Percentiles rank a stretch among this genome's conserved stretches.
These are phyloP conservation scores for Leishmania tropica DNA, from an alignment of 208 protist species.

Conservation along the genomic window DNA sequence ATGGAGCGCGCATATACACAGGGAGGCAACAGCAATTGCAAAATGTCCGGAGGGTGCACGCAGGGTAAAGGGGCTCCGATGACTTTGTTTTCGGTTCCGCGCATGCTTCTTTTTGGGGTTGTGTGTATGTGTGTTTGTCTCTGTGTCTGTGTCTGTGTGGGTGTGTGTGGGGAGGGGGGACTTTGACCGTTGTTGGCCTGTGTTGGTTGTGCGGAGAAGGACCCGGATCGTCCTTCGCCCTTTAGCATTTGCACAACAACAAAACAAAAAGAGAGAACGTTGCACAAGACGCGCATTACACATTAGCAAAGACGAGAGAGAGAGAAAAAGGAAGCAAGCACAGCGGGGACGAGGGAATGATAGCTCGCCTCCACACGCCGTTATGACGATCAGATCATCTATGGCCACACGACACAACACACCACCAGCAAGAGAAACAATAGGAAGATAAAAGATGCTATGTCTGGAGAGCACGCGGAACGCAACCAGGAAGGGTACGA, in stretches of 20 bases:
- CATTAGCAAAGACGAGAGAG: slow-evolving; percentile 1
- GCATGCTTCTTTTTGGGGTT: background rate
- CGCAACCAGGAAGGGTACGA: background rate
- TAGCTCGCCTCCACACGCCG: background rate
- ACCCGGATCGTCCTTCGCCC: background rate
- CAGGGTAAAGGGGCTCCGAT: background rate
- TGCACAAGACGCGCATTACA: background rate
- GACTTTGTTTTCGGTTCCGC: background rate
- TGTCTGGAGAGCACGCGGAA: background rate
- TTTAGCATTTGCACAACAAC: background rate
- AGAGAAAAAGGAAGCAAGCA: background rate
- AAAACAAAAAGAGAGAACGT: slow-evolving; percentile 10
- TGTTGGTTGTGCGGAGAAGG: background rate
- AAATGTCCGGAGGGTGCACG: background rate
- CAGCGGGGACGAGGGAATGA: background rate
- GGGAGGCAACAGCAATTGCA: background rate
- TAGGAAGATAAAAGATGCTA: background rate
- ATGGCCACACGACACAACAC: background rate
- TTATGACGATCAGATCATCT: background rate
- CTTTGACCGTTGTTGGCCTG: background rate
- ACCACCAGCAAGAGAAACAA: background rate
- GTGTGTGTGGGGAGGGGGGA: background rate
- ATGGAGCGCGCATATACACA: background rate
- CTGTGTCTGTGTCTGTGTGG: background rate
- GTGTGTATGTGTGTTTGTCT: background rate